These are phyloP conservation scores for Phytopythium vexans DNA, from an alignment of 352 stramenopile species.

Conservation along the genomic window DNA sequence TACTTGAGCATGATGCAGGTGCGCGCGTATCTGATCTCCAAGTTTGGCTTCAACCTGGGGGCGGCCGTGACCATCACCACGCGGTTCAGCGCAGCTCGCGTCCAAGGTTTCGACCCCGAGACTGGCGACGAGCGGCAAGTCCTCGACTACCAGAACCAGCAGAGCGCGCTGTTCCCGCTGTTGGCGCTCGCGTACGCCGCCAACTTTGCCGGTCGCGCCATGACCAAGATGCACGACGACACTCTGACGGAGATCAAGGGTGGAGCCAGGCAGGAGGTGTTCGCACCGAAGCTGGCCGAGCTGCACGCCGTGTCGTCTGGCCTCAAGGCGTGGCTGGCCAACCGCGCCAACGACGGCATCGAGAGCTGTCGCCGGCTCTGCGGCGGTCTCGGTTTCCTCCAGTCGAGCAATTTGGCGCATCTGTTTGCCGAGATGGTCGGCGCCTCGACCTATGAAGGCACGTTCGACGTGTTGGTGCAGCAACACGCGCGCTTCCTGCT, in stretches of 20 bases:
- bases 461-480: conserved; percentile 54
- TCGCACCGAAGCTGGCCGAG: conserved; percentile 21
- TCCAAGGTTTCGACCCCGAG: conserved; percentile 20
- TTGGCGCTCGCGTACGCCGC: conserved; percentile 23
- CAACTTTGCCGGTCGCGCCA: conserved; percentile 14
- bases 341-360: conserved; percentile 29
- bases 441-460: conserved; percentile 49
- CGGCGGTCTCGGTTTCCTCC: conserved; percentile 13
- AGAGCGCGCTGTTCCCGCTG: conserved; percentile 22
- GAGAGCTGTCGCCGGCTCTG: conserved; percentile 25
- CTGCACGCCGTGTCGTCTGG: conserved; percentile 29
- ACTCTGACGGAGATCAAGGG: conserved; percentile 16
- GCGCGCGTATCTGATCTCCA: conserved; percentile 17
- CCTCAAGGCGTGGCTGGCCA: conserved; percentile 34
- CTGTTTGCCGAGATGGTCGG: conserved; percentile 37
- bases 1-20: conserved; percentile 34
- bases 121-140: conserved; percentile 26
- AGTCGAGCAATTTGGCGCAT: conserved; percentile 10
- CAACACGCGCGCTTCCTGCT: conserved; percentile 44
- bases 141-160: conserved; percentile 30
- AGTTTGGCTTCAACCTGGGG: conserved; percentile 4
- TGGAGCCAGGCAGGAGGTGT: conserved; percentile 10
- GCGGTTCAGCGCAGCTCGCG: conserved; percentile 23
- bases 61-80: conserved; percentile 17
- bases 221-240: conserved; percentile 17